phyloP scores from a whole-genome alignment of 257 asterid genomes.

The Buddleja alternifolia region DNA sequence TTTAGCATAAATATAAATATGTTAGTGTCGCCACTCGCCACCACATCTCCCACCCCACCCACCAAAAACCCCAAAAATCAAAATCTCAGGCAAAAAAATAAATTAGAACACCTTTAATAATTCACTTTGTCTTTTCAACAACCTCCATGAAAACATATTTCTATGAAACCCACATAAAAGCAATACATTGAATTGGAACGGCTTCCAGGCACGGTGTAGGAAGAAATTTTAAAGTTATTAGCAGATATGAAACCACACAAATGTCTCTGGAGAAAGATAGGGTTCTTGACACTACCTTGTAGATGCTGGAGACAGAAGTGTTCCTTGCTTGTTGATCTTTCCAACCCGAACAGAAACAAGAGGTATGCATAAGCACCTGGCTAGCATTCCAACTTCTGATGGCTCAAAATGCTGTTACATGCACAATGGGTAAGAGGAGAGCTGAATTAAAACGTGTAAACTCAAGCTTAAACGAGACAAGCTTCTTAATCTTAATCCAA shows the following conservation, averaged over 20 bases:
- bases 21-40: too few species aligned
- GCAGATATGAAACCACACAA: conserved; percentile 2
- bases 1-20: neutral
- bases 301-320: conserved; percentile 70
- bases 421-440: conserved; percentile 2
- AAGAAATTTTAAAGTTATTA: conserved; percentile 3
- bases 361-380: conserved; percentile 89
- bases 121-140: neutral
- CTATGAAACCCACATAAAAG: neutral
- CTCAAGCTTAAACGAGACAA: neutral
- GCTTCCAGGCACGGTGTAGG: neutral
- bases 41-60: too few species aligned
- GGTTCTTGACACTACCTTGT: conserved; percentile 56
- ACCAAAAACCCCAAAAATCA: neutral
- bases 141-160: neutral
- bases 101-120: too few species aligned
- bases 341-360: conserved; percentile 93
- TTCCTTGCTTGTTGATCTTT: conserved; percentile 74
- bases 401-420: conserved; percentile 81
- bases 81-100: neutral
- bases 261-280: conserved; percentile 9
- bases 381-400: conserved; percentile 84
- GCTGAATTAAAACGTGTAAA: neutral
- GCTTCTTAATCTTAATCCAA: neutral
- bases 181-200: neutral